A percentile compares a stretch with the other conserved stretches of the same genome.
Evolutionary conservation across 2,329 filamentous ascomycete species (phyloP).

Genomic region (Colletotrichum nymphaeae): DNA sequence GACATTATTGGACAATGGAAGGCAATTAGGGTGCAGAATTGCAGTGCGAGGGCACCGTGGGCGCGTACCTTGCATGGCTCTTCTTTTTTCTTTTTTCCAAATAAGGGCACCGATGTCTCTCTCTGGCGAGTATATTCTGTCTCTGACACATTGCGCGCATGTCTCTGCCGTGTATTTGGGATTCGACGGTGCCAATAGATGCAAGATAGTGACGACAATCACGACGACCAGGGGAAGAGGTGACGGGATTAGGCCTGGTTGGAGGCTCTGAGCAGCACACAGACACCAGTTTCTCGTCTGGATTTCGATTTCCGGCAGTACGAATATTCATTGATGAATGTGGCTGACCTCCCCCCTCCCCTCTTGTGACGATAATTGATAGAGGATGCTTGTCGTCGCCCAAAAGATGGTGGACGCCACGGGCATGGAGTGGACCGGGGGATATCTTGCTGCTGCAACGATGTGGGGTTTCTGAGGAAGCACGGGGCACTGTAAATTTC

Average conservation of each 20-base stretch:
- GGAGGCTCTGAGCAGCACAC: conserved; percentile 14
- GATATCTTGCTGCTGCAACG: conserved; percentile 6
- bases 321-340: conserved; percentile 10
- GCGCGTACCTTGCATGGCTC: conserved; percentile 11
- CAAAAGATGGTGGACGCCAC: conserved; percentile 7
- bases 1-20: conserved; percentile 6
- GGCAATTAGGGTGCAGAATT: not conserved
- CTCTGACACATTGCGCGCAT: not conserved
- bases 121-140: not conserved
- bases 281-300: not conserved
- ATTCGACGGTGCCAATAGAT: conserved; percentile 7
- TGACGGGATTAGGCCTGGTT: not conserved
- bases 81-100: not conserved
- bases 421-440: conserved; percentile 14
- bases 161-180: conserved; percentile 16
- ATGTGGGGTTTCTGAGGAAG: conserved; percentile 27
- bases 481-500: conserved; percentile 23
- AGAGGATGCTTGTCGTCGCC: not conserved
- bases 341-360: conserved; percentile 7
- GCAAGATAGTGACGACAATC: not conserved
- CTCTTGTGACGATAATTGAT: conserved; percentile 3
- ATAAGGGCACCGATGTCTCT: conserved; percentile 15
- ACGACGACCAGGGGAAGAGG: conserved; percentile 3
- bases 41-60: not conserved
- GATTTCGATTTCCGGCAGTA: not conserved